These are phyloP conservation scores for Starmerella stellata DNA, from an alignment of 805 yeast genomes.

Conservation along the genomic window DNA sequence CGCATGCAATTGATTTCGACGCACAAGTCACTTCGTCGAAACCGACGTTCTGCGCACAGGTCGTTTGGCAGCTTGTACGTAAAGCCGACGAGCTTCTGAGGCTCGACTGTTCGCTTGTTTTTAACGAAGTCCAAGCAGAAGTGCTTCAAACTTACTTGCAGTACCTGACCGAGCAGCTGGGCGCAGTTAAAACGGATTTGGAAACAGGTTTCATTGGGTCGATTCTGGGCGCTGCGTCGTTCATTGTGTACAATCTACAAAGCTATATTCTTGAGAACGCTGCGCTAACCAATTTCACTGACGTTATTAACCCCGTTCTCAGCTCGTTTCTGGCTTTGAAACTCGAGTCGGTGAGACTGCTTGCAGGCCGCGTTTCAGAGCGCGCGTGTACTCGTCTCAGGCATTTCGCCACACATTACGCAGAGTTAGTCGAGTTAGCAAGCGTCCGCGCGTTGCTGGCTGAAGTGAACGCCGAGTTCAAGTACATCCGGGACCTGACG, in stretches of 20 bases:
- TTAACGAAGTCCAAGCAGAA: constrained; percentile 40
- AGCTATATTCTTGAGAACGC: constrained; percentile 27
- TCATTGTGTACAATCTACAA: constrained; percentile 24
- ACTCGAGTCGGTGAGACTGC: neutral
- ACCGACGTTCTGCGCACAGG: constrained; percentile 48
- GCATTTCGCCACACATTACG: too few species aligned
- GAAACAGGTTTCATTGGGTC: too few species aligned
- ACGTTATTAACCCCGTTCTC: neutral
- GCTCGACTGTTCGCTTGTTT: constrained; percentile 25
- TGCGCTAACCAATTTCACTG: neutral
- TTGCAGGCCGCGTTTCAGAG: neutral
- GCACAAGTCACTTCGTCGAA: constrained; percentile 25
- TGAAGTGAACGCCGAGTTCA: constrained; percentile 10
- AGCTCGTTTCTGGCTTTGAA: neutral
- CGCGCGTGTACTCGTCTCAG: too few species aligned
- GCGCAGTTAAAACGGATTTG: too few species aligned
- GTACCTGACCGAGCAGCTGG: too few species aligned
- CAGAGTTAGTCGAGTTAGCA: neutral
- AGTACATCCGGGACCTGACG: constrained; percentile 20
- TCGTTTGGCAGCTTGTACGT: constrained; percentile 34
- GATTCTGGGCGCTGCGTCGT: neutral
- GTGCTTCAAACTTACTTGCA: constrained; percentile 39
- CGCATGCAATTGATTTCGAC: constrained; percentile 35
- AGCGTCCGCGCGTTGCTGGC: constrained; percentile 4
- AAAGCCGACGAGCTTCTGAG: constrained; percentile 27